Base-by-base conservation (phyloP, 2,329 filamentous ascomycete species). In the Monilinia fructicola region DNA sequence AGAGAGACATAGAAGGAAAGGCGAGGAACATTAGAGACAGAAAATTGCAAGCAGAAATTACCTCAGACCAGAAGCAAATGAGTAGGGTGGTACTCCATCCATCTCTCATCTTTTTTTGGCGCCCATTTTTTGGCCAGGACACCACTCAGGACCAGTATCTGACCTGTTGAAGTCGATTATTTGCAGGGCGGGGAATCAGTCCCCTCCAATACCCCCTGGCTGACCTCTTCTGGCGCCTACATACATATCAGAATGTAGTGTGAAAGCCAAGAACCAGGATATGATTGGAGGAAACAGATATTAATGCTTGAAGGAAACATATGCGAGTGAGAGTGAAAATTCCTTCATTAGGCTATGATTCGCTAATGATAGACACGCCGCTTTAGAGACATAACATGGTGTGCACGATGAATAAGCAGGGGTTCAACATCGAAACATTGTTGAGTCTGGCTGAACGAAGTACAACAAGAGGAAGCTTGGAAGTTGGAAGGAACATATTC, bases 151-250 rank as follows among this genome's bases (percentile, higher is more conserved):
- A 26, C 54, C 56, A 50, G 21, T 52, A 44, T 21, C 31, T 9
- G 12, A 38, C 46, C 31, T 42, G 23, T 65, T 35, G 46, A 42
- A 18, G 35, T 59, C 46, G 23, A 65, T 65, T 35, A 60, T 65
- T 53, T 58, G 63, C 63, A 65, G 63, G 60, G 63, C 63, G 46
- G 63, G 63, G 63, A 42, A 23, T n/a, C n/a, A 50, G 58, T 58
- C 48, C 53, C 62, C 53, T 31, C 38, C 61, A 50, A 38, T 35
- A 18, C 23, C 21, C 40, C 42, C 59, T 7, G 31, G 46, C 46
- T 40, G 31, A 40, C 59, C 21, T 62, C 46, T 52, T 40, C 40
- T 21, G 53, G 21, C 23, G n/a, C 38, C n/a, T 48, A 46, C 59
- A 46, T 62, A 31, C 59, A 62, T 62, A 26, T 52, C 28, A 12